Conservation (phyloP, 495 filamentous ascomycete genomes). For the Cetradonia linearis region DNA sequence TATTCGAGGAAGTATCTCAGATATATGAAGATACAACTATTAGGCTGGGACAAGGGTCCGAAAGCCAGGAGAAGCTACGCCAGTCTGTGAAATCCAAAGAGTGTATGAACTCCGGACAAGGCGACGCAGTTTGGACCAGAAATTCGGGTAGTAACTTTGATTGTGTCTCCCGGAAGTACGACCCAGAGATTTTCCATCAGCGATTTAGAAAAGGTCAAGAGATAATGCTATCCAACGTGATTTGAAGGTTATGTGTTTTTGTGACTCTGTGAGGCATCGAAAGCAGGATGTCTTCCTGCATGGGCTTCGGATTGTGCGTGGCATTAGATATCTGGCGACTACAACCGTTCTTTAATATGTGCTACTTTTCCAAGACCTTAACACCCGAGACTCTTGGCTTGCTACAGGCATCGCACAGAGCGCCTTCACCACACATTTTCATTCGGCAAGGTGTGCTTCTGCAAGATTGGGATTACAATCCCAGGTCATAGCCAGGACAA, state of each 20-base stretch:
- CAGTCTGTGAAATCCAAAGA: too few relatives aligned
- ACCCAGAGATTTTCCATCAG: not conserved
- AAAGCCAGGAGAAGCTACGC: too few relatives aligned
- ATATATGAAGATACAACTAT: too few relatives aligned
- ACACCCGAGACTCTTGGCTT: not conserved
- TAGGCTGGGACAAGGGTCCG: too few relatives aligned
- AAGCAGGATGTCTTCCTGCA: not conserved
- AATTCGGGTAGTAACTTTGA: too few relatives aligned
- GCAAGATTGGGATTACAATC: not conserved
- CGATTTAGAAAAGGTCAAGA: not conserved
- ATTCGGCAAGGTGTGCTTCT: not conserved
- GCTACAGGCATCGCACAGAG: not conserved
- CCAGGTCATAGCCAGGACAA: not conserved
- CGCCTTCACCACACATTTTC: not conserved
- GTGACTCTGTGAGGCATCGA: not conserved
- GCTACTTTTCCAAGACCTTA: not conserved
- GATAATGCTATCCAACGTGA: not conserved
- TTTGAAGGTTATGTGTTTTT: not conserved
- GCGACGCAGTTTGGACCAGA: too few relatives aligned
- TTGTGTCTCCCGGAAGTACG: not conserved
- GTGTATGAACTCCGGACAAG: too few relatives aligned
- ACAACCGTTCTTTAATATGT: not conserved
- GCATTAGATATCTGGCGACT: not conserved
- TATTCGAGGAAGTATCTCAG: too few relatives aligned
- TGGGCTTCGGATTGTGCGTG: not conserved